phyloP scores from a whole-genome alignment of 139 green algal genomes.

The Coelastrella sp. region DNA sequence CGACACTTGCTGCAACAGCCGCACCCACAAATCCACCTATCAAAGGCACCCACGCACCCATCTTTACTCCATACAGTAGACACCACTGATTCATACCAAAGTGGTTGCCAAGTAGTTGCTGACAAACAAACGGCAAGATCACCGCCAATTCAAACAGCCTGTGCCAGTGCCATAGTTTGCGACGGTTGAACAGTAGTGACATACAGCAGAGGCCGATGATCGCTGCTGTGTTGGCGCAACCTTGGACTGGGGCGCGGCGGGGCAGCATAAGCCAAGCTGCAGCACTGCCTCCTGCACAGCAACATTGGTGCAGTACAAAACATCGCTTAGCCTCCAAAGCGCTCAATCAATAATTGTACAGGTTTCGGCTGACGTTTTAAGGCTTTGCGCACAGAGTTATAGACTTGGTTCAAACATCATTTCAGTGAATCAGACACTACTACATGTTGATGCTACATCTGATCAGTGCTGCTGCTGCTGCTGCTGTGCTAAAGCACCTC shows the following conservation, averaged over 20 bases:
- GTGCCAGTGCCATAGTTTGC: conserved; percentile 51
- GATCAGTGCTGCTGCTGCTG: background rate
- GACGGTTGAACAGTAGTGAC: conserved; percentile 32
- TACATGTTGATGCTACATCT: background rate
- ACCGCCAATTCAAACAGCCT: conserved; percentile 43
- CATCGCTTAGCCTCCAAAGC: too few species aligned
- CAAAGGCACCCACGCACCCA: conserved; percentile 42
- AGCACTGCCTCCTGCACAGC: conserved; percentile 5
- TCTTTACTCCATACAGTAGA: background rate
- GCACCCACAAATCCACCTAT: conserved; percentile 29
- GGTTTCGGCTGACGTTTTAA: too few species aligned
- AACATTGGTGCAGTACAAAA: background rate
- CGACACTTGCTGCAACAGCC: conserved; percentile 12
- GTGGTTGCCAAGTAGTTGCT: conserved; percentile 39
- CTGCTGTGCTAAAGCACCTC: background rate
- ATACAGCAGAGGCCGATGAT: conserved; percentile 29
- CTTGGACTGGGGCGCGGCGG: conserved; percentile 1
- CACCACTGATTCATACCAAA: conserved; percentile 31
- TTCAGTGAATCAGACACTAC: too few species aligned
- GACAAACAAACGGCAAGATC: conserved; percentile 32
- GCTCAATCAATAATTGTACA: too few species aligned
- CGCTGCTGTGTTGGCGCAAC: conserved; percentile 29
- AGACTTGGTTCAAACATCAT: too few species aligned
- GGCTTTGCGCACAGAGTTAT: too few species aligned
- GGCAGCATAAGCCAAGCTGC: conserved; percentile 1